Evolutionary conservation across 768 basidiomycete species (phyloP).

Genomic region (Panus rudis): DNA sequence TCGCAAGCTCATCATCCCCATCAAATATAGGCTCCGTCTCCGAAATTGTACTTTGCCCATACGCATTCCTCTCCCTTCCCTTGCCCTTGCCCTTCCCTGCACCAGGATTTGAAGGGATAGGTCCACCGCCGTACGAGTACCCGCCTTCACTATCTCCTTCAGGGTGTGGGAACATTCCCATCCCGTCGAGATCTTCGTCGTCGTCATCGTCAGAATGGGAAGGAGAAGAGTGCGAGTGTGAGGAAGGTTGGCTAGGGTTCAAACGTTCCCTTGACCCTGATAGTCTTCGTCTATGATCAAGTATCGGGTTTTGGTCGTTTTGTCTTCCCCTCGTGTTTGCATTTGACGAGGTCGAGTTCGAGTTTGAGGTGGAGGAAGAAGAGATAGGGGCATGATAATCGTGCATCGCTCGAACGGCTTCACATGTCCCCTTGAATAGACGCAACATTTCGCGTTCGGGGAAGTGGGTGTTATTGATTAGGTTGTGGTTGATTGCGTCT

Average conservation of each 20-base stretch:
- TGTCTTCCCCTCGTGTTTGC: too few relatives aligned
- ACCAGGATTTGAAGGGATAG: too few relatives aligned
- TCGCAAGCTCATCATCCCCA: conserved; percentile 64
- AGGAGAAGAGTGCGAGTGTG: conserved; percentile 15
- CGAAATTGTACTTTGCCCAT: conserved; percentile 15
- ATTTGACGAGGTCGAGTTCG: too few relatives aligned
- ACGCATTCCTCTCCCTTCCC: conserved; percentile 2
- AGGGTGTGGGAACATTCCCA: conserved; percentile 67
- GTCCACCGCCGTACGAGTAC: conserved; percentile 55
- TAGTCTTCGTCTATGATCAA: too few relatives aligned
- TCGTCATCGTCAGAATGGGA: conserved; percentile 34
- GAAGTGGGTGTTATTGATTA: conserved; percentile 75
- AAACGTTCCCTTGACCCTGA: conserved; percentile 19
- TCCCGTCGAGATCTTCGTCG: conserved; percentile 43
- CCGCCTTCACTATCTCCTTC: conserved; percentile 71
- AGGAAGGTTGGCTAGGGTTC: conserved; percentile 19
- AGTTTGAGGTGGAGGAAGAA: conserved; percentile 10
- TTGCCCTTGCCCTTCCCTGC: too few relatives aligned
- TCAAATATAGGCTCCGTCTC: conserved; percentile 68
- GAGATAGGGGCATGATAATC: conserved; percentile 59
- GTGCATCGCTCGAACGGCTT: conserved; percentile 93
- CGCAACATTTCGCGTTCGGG: conserved; percentile 84
- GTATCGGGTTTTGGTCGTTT: too few relatives aligned
- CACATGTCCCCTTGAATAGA: conserved; percentile 91
- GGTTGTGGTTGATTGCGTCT: conserved; percentile 85